Conservation (phyloP, 257 asterid species). For the Solanum dulcamara region DNA sequence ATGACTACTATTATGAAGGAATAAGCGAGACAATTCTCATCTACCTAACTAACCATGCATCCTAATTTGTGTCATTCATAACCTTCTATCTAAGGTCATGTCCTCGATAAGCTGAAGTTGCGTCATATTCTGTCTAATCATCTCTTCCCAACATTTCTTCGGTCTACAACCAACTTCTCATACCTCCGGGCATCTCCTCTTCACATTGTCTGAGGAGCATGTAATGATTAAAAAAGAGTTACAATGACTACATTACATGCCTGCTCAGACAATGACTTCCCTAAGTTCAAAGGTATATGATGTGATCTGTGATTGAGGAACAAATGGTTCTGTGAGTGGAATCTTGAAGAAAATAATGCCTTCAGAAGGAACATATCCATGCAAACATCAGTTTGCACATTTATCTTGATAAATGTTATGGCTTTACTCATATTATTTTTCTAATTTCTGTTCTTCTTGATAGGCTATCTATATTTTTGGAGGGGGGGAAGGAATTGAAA, state of each 20-base stretch:
- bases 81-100: too few species aligned
- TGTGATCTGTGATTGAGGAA: background rate
- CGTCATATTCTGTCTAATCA: background rate
- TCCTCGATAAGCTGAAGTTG: background rate
- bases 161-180: background rate
- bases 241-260: too few species aligned
- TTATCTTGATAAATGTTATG: background rate
- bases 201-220: too few species aligned
- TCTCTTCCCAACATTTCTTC: background rate
- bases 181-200: background rate
- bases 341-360: background rate
- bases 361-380: background rate
- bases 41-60: too few species aligned
- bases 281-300: too few species aligned
- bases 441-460: background rate
- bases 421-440: background rate
- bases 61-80: too few species aligned
- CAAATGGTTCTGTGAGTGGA: background rate
- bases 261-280: too few species aligned
- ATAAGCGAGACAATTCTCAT: too few species aligned
- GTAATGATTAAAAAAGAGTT: too few species aligned
- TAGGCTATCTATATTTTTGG: background rate
- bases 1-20: too few species aligned
- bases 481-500: background rate
- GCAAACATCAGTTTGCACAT: background rate